These are phyloP conservation scores for Corymbia citriodora DNA, from an alignment of 441 rosid species.

Conservation along the genomic window DNA sequence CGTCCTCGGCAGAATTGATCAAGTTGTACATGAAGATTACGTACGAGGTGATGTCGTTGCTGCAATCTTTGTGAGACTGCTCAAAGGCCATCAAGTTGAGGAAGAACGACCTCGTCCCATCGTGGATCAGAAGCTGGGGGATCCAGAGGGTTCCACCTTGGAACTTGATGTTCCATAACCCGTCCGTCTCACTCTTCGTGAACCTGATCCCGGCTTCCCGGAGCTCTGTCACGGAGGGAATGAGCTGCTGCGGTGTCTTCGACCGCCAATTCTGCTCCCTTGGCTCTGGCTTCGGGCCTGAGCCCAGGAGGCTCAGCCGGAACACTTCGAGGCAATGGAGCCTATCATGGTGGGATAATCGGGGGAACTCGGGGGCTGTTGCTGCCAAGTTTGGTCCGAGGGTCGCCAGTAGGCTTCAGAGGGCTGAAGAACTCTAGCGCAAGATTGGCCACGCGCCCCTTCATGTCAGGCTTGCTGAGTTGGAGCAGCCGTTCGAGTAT, in stretches of 20 bases:
- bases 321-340: no score
- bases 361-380: no score
- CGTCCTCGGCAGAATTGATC: slow-evolving; percentile 72
- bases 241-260: slow-evolving; percentile 63
- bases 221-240: slow-evolving; percentile 74
- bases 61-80: slow-evolving; percentile 65
- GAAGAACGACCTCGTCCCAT: slow-evolving; percentile 18
- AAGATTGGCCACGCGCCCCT: no score
- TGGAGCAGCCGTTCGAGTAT: no score
- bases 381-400: no score
- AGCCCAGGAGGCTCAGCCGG: no score
- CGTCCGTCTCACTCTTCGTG: slow-evolving; percentile 53
- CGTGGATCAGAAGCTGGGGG: slow-evolving; percentile 35
- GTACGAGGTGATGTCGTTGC: slow-evolving; percentile 71
- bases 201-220: slow-evolving; percentile 73
- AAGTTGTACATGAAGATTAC: slow-evolving; percentile 81
- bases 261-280: no score
- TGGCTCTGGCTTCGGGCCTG: no score
- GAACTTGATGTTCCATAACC: slow-evolving; percentile 80
- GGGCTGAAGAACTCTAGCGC: no score
- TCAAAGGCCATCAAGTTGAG: slow-evolving; percentile 77
- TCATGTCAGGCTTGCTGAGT: no score
- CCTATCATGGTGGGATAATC: no score
- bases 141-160: slow-evolving; percentile 47
- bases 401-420: no score